Percentiles rank a stretch among this genome's conserved stretches.
These are phyloP conservation scores for Pythium scleroteichum DNA, from an alignment of 352 stramenopile genomes.

Conservation along the genomic window DNA sequence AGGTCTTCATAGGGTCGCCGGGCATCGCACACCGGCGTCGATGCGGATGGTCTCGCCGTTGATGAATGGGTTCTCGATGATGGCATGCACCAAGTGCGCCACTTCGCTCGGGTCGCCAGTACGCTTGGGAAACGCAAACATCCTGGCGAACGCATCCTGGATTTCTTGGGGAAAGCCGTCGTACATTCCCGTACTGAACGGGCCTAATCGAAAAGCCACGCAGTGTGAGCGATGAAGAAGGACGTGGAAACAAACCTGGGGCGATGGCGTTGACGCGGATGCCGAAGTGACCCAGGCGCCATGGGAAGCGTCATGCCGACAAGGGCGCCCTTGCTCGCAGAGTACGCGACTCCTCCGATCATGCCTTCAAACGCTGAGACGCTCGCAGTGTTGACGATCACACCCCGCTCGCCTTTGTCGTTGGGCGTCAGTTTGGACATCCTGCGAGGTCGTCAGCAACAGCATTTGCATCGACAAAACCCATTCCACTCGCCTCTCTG, in stretches of 20 bases:
- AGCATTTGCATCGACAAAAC: not conserved
- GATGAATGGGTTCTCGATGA: too few relatives aligned
- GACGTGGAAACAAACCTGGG: constrained; percentile 64
- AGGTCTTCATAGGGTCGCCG: not conserved
- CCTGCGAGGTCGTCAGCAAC: constrained; percentile 31
- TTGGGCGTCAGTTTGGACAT: constrained; percentile 74
- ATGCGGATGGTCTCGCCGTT: not conserved
- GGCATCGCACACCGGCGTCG: not conserved
- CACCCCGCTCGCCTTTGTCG: constrained; percentile 86
- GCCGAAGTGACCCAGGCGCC: constrained; percentile 86
- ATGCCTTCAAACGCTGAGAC: constrained; percentile 97
- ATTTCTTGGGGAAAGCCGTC: constrained; percentile 91
- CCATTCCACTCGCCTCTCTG: too few relatives aligned
- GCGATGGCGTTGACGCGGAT: constrained; percentile 97
- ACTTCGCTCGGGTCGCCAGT: not conserved
- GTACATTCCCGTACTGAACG: constrained; percentile 89
- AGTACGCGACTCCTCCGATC: constrained; percentile 96
- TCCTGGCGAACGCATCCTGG: constrained; percentile 88
- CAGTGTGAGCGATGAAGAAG: constrained; percentile 84
- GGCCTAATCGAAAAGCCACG: too few relatives aligned
- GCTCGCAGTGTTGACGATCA: constrained; percentile 98
- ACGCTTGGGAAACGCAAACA: constrained; percentile 93
- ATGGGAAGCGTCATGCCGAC: constrained; percentile 96
- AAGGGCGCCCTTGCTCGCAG: constrained; percentile 95
- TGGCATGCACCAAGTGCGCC: not conserved